phyloP scores from a whole-genome alignment of 2,329 filamentous ascomycete species.

The Claviceps lovelessii region DNA sequence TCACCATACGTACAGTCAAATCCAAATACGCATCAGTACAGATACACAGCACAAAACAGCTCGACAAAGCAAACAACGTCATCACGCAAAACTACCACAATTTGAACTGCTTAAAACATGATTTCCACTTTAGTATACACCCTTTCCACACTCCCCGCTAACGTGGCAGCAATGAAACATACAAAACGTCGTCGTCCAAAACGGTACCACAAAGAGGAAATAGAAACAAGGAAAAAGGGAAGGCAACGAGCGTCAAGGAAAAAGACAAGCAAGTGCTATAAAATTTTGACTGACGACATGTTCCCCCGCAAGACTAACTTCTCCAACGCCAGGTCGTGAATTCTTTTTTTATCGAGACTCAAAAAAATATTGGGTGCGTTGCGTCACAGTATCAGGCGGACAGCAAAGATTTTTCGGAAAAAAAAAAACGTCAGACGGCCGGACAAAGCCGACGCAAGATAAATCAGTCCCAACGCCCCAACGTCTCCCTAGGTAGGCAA shows the following conservation, averaged over 20 bases:
- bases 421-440: constrained; percentile 6
- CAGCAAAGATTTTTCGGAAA: constrained; percentile 15
- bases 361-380: constrained; percentile 16
- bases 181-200: not conserved
- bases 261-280: constrained; percentile 17
- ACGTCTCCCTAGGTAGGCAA: constrained; percentile 12
- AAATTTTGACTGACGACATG: constrained; percentile 24
- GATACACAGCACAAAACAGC: not conserved
- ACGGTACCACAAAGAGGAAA: not conserved
- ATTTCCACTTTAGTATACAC: constrained; percentile 2
- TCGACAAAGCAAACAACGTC: not conserved
- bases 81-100: not conserved
- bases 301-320: constrained; percentile 23
- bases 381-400: constrained; percentile 16
- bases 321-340: constrained; percentile 28
- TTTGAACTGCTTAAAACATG: not conserved
- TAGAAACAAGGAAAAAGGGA: not conserved
- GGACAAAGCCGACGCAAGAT: constrained; percentile 10
- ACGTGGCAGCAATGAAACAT: constrained; percentile 1
- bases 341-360: constrained; percentile 12
- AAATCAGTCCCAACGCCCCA: constrained; percentile 17
- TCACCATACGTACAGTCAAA: not conserved
- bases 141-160: not conserved
- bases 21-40: not conserved
- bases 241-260: constrained; percentile 1